Conservation (phyloP, 1,284 basidiomycete genomes). For the Tetrapyrgos nigripes region DNA sequence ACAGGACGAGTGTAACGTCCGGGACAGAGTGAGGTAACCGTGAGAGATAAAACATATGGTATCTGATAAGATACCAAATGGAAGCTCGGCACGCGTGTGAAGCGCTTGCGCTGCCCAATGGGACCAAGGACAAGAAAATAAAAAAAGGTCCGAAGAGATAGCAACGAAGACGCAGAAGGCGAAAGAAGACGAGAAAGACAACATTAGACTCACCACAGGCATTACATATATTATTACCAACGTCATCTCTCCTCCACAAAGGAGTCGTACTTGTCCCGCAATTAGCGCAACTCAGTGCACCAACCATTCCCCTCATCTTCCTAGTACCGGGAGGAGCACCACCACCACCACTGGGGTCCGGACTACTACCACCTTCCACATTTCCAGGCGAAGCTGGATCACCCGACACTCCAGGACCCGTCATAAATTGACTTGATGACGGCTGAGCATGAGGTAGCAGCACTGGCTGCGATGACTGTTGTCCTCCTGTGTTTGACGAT, state of each 20-base stretch:
- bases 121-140: background rate
- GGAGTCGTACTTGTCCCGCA: constrained; percentile 95
- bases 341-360: constrained; percentile 17
- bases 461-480: constrained; percentile 6
- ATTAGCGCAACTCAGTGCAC: constrained; percentile 87
- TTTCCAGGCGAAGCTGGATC: constrained; percentile 3
- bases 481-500: constrained; percentile 24
- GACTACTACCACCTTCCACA: constrained; percentile 22
- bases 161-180: constrained; percentile 13
- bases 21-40: no score
- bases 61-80: constrained; percentile 28
- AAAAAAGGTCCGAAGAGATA: constrained; percentile 25
- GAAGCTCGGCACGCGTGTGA: constrained; percentile 11
- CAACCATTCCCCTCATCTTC: constrained; percentile 57
- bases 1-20: no score
- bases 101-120: background rate
- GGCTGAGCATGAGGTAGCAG: background rate
- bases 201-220: constrained; percentile 81
- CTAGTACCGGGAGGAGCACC: constrained; percentile 23
- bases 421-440: background rate
- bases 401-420: background rate
- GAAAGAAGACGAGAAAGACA: constrained; percentile 32
- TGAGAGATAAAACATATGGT: constrained; percentile 23
- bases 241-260: constrained; percentile 92
- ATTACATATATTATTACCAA: constrained; percentile 92